phyloP scores from a whole-genome alignment of 345 rosid genomes.

The Brassica juncea region DNA sequence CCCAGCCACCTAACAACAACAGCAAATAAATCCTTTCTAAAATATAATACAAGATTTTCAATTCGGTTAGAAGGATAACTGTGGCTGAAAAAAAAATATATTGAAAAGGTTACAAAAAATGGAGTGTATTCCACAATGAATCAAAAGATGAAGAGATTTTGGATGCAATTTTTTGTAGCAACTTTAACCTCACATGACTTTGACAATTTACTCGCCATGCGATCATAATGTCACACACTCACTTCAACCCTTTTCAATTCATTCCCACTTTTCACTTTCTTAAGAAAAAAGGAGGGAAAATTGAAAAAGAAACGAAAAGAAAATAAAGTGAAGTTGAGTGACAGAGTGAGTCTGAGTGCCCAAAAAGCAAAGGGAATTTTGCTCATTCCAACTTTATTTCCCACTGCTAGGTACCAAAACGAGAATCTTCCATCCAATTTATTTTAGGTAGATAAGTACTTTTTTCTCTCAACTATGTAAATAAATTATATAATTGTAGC shows the following conservation, averaged over 20 bases:
- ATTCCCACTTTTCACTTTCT: conserved; percentile 32
- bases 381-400: conserved; percentile 35
- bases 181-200: conserved; percentile 41
- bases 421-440: conserved; percentile 18
- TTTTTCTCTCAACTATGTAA: not conserved
- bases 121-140: conserved; percentile 28
- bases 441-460: not conserved
- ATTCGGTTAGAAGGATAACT: not conserved
- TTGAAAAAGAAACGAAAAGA: conserved; percentile 6
- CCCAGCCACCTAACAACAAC: not conserved
- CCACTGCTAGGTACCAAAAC: conserved; percentile 33
- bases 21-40: not conserved
- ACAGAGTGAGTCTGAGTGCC: conserved; percentile 36
- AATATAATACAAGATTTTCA: not conserved
- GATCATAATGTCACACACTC: conserved; percentile 42
- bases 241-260: conserved; percentile 35
- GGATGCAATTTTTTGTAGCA: conserved; percentile 20
- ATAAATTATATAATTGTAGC: not conserved
- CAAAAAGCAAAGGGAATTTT: conserved; percentile 39
- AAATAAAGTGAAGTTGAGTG: conserved; percentile 33
- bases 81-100: not conserved
- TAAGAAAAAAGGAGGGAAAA: conserved; percentile 15
- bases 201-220: conserved; percentile 37
- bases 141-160: conserved; percentile 10
- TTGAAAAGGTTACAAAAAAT: not conserved